phyloP scores from a whole-genome alignment of 129 eudicot species.

The Chrysanthemum lavandulifolium region DNA sequence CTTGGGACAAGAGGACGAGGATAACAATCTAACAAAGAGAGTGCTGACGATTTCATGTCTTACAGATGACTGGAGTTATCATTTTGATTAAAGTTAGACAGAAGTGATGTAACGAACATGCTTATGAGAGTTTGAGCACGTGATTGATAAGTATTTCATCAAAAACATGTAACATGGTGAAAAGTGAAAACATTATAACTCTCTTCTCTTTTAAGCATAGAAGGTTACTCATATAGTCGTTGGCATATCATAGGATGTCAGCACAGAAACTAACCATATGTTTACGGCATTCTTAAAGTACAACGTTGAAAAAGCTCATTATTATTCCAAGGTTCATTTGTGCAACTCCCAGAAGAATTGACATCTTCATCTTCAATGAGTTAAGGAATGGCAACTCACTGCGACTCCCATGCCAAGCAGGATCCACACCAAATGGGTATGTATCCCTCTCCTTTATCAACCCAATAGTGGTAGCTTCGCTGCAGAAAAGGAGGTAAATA shows the following conservation, averaged over 20 bases:
- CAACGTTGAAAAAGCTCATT: conserved; percentile 64
- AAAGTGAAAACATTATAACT: background rate
- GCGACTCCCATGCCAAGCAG: conserved; percentile 91
- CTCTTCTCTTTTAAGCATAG: background rate
- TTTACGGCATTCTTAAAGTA: conserved; percentile 65
- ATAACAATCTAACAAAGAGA: no score
- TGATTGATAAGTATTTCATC: background rate
- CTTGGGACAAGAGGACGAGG: no score
- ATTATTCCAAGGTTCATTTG: conserved; percentile 97
- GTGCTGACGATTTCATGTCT: no score
- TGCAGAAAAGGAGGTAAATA: conserved; percentile 31
- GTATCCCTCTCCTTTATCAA: conserved; percentile 81
- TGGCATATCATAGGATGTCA: background rate
- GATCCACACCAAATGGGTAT: conserved; percentile 94
- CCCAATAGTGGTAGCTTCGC: conserved; percentile 83
- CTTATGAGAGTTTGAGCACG: background rate
- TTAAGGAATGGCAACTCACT: conserved; percentile 94
- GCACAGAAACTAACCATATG: conserved; percentile 50
- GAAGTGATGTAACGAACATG: background rate
- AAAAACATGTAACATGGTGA: background rate
- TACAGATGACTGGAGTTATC: no score
- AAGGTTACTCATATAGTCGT: background rate
- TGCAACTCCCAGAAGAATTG: conserved; percentile 92
- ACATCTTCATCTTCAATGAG: conserved; percentile 96
- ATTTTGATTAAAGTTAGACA: background rate